A percentile compares a stretch with the other conserved stretches of the same genome.
Conservation (phyloP, 108 stramenopile genomes). For the Nitzschia palea region DNA sequence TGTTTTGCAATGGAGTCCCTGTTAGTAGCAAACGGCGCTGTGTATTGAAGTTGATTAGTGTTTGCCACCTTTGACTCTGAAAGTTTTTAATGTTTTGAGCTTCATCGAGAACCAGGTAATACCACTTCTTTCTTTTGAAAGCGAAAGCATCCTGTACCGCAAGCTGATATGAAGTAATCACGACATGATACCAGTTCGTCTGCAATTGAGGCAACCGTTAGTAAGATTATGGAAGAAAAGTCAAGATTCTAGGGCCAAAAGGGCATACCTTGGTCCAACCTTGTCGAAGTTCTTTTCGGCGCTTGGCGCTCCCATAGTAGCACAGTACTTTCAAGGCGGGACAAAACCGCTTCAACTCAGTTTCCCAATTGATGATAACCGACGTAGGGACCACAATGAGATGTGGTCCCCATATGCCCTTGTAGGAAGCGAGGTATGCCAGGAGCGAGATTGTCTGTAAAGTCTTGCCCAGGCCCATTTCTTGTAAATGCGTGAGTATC, state of each 20-base stretch:
- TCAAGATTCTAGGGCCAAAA: not conserved
- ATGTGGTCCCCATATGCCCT: constrained; percentile 99
- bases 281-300: constrained; percentile 84
- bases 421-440: constrained; percentile 90
- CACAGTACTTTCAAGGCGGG: constrained; percentile 92
- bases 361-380: constrained; percentile 98
- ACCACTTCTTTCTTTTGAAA: constrained; percentile 96
- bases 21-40: constrained; percentile 94
- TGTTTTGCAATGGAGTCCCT: constrained; percentile 94
- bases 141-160: constrained; percentile 95
- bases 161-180: constrained; percentile 97
- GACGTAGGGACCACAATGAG: constrained; percentile 96
- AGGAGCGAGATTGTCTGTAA: constrained; percentile 95
- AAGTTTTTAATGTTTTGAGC: constrained; percentile 99
- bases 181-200: constrained; percentile 90
- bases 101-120: constrained; percentile 97
- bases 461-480: constrained; percentile 79
- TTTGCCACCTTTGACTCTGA: constrained; percentile 97
- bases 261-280: constrained; percentile 91
- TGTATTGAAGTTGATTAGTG: constrained; percentile 95
- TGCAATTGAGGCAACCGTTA: not conserved
- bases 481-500: not conserved
- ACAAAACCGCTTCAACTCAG: constrained; percentile 94
- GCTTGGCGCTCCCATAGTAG: constrained; percentile 95
- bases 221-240: not conserved